Evolutionary conservation across 2,329 filamentous ascomycete genomes (phyloP).

Genomic region (Aspergillus ochraceus): DNA sequence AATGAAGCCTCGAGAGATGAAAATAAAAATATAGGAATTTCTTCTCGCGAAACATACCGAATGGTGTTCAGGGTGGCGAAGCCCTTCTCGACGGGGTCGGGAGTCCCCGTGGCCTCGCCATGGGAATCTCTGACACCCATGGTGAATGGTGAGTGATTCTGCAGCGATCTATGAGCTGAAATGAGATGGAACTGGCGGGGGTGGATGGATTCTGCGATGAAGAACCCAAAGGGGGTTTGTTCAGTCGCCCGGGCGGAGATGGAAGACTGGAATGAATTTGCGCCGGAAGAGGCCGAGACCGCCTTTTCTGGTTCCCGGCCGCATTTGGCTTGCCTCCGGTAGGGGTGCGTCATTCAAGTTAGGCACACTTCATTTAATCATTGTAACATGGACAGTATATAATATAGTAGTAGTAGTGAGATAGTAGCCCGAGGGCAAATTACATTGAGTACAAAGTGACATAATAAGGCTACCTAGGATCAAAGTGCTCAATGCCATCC

Average conservation of each 20-base stretch:
- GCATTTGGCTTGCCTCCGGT: slow-evolving; percentile 8
- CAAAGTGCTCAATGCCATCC: slow-evolving; percentile 35
- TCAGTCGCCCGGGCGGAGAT: slow-evolving; percentile 4
- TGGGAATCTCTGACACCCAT: slow-evolving; percentile 60
- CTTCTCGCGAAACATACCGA: slow-evolving; percentile 54
- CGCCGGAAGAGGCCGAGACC: slow-evolving; percentile 19
- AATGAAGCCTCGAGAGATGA: slow-evolving; percentile 16
- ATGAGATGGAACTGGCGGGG: slow-evolving; percentile 10
- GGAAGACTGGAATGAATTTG: slow-evolving; percentile 15
- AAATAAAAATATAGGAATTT: slow-evolving; percentile 6
- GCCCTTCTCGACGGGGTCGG: slow-evolving; percentile 68
- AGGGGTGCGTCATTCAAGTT: neutral
- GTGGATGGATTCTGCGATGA: slow-evolving; percentile 13
- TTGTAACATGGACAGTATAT: neutral
- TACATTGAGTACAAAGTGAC: slow-evolving; percentile 13
- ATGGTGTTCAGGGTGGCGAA: slow-evolving; percentile 83
- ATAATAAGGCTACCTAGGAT: neutral
- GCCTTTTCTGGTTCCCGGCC: slow-evolving; percentile 19
- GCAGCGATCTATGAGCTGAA: neutral
- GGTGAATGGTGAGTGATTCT: slow-evolving; percentile 15
- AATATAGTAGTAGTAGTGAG: neutral
- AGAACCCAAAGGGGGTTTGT: slow-evolving; percentile 4
- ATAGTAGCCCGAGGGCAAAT: neutral
- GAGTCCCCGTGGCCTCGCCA: slow-evolving; percentile 55
- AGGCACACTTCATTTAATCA: neutral